Conservation (phyloP, 2,329 filamentous ascomycete species). For the Pseudomassariella vexata region DNA sequence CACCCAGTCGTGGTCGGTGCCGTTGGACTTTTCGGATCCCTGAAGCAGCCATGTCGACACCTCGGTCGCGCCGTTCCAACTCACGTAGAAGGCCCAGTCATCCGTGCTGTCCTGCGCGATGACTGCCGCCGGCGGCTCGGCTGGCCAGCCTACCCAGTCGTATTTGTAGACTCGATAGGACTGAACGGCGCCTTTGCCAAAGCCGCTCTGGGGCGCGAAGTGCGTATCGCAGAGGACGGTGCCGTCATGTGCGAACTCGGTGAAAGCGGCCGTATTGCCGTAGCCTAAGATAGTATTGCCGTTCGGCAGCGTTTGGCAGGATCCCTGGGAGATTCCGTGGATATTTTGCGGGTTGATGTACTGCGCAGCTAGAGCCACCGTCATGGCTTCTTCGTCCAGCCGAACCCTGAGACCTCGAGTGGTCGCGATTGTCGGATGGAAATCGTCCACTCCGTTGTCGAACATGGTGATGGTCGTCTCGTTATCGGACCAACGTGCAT, state of each 20-base stretch:
- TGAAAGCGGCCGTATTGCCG: constrained; percentile 24
- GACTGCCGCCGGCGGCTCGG: not conserved
- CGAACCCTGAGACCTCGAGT: constrained; percentile 25
- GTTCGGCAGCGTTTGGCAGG: constrained; percentile 34
- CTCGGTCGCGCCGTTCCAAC: not conserved
- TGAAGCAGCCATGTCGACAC: not conserved
- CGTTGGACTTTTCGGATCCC: not conserved
- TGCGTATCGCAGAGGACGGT: constrained; percentile 15
- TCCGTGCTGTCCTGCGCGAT: not conserved
- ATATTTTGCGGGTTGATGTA: constrained; percentile 32
- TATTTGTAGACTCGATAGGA: not conserved
- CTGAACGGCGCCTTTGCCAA: too few relatives aligned
- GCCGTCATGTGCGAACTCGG: constrained; percentile 19
- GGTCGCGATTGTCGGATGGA: constrained; percentile 18
- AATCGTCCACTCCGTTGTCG: constrained; percentile 35
- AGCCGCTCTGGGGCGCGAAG: too few relatives aligned
- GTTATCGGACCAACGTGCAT: constrained; percentile 37
- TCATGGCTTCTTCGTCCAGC: constrained; percentile 27
- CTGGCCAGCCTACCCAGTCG: not conserved
- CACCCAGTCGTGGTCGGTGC: not conserved
- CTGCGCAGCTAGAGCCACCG: constrained; percentile 26
- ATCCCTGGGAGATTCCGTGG: constrained; percentile 35
- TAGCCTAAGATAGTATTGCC: constrained; percentile 37
- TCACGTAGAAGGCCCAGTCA: not conserved
- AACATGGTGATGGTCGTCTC: constrained; percentile 30